These are phyloP conservation scores for Rugonectria rugulosa DNA, from an alignment of 2,329 filamentous ascomycete genomes.

Conservation along the genomic window DNA sequence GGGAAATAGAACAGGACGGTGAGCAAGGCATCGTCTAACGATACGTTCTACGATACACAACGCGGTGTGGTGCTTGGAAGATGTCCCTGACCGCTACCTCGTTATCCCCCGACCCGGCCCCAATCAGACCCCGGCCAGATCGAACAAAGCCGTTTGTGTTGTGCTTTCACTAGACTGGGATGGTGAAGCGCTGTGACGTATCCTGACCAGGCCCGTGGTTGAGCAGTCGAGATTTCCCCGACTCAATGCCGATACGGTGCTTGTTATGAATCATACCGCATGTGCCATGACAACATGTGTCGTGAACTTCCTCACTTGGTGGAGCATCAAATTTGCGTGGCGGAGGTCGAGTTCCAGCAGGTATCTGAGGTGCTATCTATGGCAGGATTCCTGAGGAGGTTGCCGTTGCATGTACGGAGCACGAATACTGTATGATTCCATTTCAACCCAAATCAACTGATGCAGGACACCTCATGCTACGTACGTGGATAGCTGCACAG, in stretches of 20 bases:
- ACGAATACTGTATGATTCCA: no score
- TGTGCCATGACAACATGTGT: neutral
- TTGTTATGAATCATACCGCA: neutral
- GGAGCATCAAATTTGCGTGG: conserved; percentile 6
- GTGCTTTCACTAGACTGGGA: neutral
- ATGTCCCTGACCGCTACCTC: neutral
- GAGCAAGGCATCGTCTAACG: neutral
- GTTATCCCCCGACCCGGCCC: neutral
- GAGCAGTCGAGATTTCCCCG: conserved; percentile 3
- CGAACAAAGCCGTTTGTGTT: neutral
- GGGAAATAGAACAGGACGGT: no score
- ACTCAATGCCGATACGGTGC: conserved; percentile 1
- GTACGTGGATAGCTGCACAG: conserved; percentile 10
- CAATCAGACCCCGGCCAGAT: neutral
- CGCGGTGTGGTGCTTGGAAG: neutral
- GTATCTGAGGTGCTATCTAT: no score
- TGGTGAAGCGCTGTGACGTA: conserved; percentile 12
- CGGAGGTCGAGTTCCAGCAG: conserved; percentile 3
- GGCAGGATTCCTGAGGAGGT: neutral
- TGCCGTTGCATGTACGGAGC: no score
- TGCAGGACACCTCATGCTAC: no score
- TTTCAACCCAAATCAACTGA: conserved; percentile 7
- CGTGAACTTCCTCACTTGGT: neutral
- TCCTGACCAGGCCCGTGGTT: conserved; percentile 1
- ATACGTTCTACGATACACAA: neutral